Percentiles rank a stretch among this genome's conserved stretches.
Evolutionary conservation across 352 stramenopile genomes (phyloP).

Genomic region (Globisporangium echinulatum): DNA sequence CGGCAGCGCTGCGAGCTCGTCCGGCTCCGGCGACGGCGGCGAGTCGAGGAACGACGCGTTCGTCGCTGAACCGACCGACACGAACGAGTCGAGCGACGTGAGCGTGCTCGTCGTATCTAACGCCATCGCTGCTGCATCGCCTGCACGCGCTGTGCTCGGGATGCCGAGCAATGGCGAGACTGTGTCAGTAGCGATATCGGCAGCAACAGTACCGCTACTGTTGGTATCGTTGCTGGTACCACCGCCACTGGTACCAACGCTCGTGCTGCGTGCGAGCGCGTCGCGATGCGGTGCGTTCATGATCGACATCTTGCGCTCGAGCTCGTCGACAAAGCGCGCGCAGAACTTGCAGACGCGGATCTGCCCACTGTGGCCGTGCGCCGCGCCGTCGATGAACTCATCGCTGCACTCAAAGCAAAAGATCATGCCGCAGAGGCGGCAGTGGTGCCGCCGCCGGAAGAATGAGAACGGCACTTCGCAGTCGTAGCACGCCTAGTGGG

Average conservation of each 20-base stretch:
- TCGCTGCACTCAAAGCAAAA: constrained; percentile 84
- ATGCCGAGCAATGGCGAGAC: constrained; percentile 10
- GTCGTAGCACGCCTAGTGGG: constrained; percentile 72
- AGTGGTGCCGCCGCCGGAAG: constrained; percentile 81
- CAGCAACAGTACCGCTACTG: neutral
- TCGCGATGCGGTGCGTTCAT: constrained; percentile 5
- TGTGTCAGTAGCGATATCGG: neutral
- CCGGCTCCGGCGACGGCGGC: neutral
- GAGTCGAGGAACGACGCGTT: constrained; percentile 12
- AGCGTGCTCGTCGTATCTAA: neutral
- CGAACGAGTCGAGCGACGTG: constrained; percentile 2
- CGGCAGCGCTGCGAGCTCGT: constrained; percentile 6
- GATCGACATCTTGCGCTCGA: constrained; percentile 27
- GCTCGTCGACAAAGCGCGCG: constrained; percentile 34
- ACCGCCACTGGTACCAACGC: constrained; percentile 1
- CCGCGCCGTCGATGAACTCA: constrained; percentile 57
- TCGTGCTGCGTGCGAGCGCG: constrained; percentile 11
- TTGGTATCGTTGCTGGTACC: neutral
- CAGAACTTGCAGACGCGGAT: constrained; percentile 82
- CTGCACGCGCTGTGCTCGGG: neutral
- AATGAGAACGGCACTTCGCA: constrained; percentile 75
- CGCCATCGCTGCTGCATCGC: neutral
- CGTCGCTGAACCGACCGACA: constrained; percentile 8
- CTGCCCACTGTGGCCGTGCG: constrained; percentile 41
- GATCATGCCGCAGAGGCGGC: constrained; percentile 79